A percentile compares a stretch with the other conserved stretches of the same genome.
Evolutionary conservation across 495 filamentous ascomycete species (phyloP).

Genomic region (Coniosporium apollinis): DNA sequence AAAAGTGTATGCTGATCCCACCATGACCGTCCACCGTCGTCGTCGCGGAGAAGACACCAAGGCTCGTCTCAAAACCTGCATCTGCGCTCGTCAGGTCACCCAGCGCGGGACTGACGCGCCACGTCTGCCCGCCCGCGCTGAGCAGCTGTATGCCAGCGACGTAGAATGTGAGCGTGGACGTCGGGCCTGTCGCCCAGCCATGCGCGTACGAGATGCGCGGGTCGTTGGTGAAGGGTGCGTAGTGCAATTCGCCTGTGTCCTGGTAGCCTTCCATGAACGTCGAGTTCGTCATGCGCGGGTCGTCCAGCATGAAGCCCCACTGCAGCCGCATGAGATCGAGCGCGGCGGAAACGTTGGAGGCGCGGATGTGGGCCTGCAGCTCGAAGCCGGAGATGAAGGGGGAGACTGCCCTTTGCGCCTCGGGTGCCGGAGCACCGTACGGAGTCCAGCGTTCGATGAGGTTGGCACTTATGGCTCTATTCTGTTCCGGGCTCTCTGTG

Average conservation of each 20-base stretch:
- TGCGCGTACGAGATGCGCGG: conserved; percentile 40
- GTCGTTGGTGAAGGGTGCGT: conserved; percentile 37
- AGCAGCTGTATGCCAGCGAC: conserved; percentile 37
- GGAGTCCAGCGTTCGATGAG: conserved; percentile 38
- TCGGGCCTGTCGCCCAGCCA: conserved; percentile 45
- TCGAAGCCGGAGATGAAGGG: conserved; percentile 47
- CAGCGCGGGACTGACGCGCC: conserved; percentile 34
- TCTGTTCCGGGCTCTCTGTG: conserved; percentile 12
- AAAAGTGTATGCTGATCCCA: conserved; percentile 22
- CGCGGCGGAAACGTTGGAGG: conserved; percentile 28
- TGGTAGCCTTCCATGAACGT: conserved; percentile 46
- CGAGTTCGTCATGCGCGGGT: conserved; percentile 41
- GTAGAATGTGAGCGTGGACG: conserved; percentile 34
- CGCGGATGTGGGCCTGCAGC: conserved; percentile 38
- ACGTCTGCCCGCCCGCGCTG: conserved; percentile 30
- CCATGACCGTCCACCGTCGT: conserved; percentile 21
- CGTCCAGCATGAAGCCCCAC: conserved; percentile 48
- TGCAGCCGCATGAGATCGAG: conserved; percentile 39
- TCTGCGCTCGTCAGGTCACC: conserved; percentile 33
- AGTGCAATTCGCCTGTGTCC: conserved; percentile 36
- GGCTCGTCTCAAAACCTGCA: conserved; percentile 37
- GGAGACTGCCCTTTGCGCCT: conserved; percentile 40
- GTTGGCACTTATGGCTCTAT: conserved; percentile 24
- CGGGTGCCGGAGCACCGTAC: conserved; percentile 40
- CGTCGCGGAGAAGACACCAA: conserved; percentile 34